A percentile compares a stretch with the other conserved stretches of the same genome.
Conservation (phyloP, 2,329 filamentous ascomycete genomes). For the Colletotrichum horii region DNA sequence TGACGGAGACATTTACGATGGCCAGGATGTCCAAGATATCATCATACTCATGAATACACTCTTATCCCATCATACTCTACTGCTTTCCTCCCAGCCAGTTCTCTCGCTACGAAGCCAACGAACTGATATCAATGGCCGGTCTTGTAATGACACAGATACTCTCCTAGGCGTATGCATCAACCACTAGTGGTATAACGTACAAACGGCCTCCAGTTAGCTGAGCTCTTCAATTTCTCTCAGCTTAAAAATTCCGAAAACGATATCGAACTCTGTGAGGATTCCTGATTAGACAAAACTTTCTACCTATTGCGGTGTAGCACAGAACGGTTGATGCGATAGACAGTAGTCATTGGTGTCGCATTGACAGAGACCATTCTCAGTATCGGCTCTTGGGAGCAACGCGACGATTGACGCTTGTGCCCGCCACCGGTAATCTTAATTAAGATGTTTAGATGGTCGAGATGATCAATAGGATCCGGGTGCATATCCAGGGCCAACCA, state of each 20-base stretch:
- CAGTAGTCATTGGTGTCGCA: neutral
- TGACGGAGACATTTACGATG: too few relatives aligned
- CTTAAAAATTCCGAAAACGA: rapidly evolving
- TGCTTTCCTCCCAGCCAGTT: neutral
- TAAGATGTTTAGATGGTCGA: neutral
- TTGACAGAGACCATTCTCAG: neutral
- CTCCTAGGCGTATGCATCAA: neutral
- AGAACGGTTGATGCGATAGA: neutral
- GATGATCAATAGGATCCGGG: neutral
- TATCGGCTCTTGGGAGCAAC: neutral
- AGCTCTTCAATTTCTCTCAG: neutral
- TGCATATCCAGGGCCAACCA: neutral
- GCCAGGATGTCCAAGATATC: too few relatives aligned
- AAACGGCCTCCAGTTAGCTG: neutral
- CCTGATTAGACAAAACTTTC: neutral
- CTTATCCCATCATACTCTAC: rapidly evolving
- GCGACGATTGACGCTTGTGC: neutral
- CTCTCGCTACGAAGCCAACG: neutral
- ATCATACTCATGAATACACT: too few relatives aligned
- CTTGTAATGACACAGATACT: neutral
- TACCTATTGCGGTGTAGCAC: rapidly evolving
- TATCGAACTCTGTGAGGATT: neutral
- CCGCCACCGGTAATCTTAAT: neutral
- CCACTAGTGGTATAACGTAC: neutral
- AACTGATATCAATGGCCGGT: neutral